Percentiles rank a stretch among this genome's conserved stretches.
phyloP scores from a whole-genome alignment of 1,139 yeast species.

The Magnusiomyces suaveolens region DNA sequence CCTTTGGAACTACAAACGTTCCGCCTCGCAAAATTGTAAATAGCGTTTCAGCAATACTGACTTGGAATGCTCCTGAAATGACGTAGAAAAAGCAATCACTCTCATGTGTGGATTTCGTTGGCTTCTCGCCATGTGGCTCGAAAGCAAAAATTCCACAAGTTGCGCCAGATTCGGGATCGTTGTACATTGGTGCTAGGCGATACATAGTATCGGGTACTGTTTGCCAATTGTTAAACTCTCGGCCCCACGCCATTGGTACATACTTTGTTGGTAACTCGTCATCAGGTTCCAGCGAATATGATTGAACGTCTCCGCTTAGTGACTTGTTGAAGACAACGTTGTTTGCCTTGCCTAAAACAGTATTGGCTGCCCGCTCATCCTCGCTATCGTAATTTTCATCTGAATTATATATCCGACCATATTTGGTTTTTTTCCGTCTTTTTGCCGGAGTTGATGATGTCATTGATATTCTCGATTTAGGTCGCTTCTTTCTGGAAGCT shows the following conservation, averaged over 20 bases:
- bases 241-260: constrained; percentile 49
- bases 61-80: constrained; percentile 60
- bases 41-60: constrained; percentile 47
- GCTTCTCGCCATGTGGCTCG: constrained; percentile 49
- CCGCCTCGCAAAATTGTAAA: constrained; percentile 67
- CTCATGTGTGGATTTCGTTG: constrained; percentile 52
- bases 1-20: constrained; percentile 72
- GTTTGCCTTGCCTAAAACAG: background rate
- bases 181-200: constrained; percentile 46
- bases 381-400: constrained; percentile 7
- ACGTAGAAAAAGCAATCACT: constrained; percentile 70
- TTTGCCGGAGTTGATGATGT: background rate
- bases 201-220: constrained; percentile 46
- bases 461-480: background rate
- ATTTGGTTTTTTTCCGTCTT: background rate
- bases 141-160: constrained; percentile 72
- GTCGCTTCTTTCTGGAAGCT: constrained; percentile 4
- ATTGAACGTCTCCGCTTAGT: constrained; percentile 2
- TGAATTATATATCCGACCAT: background rate
- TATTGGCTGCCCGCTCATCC: constrained; percentile 7
- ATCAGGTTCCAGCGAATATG: constrained; percentile 19
- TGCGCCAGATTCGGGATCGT: constrained; percentile 26
- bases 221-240: constrained; percentile 38
- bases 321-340: constrained; percentile 5
- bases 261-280: background rate